Base-by-base conservation (phyloP, 176 grass and related monocot species). In the Aechmea fasciata region DNA sequence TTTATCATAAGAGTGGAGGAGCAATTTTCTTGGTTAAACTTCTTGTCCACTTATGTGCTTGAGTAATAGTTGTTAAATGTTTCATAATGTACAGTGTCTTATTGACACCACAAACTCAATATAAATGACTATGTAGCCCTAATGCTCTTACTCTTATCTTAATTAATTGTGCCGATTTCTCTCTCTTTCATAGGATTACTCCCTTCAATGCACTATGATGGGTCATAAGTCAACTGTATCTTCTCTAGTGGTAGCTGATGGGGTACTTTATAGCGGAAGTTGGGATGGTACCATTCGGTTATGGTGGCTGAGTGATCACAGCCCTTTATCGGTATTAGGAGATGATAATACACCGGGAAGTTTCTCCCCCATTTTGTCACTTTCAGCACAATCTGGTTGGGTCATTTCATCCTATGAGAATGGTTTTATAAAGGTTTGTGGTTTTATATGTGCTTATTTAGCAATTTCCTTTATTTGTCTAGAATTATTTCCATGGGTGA, bases 301-400 rank as follows among this genome's bases (percentile, higher is more conserved):
- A 41, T 97, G 94, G 94, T 97, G 94, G 89, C 81, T 97, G 28
- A 92, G 73, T 73, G 86, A 93, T 76, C 86, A 97, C 80, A 93
- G 86, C 52, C 83, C 89, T 25, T 25, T 97, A 73, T 87, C 82
- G 68, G 65, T 93, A 72, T 70, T 97, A 69, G 84, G 85, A 75
- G 76, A 28, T 52, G 78, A 93, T 83, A 73, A 87, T 71, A 25
- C 14, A 83, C 65, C 74, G 57, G 84, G 82, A 81, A 84, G 73
- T 72, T 74, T 80, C 25, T 77, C 89, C 54, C 94, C 94, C 66
- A 82, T 97, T 82, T 81, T 97, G 57, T 92, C 82, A 77, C 85
- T 97, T 84, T 89, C 86, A 71, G 74, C 70, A 75, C 77, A 73
- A 54, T 62, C 10, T 79, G 79, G 81, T 78, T 85, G 90, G 48